phyloP scores from a whole-genome alignment of 768 basidiomycete genomes.

The Sistotremastrum niveocremeum region DNA sequence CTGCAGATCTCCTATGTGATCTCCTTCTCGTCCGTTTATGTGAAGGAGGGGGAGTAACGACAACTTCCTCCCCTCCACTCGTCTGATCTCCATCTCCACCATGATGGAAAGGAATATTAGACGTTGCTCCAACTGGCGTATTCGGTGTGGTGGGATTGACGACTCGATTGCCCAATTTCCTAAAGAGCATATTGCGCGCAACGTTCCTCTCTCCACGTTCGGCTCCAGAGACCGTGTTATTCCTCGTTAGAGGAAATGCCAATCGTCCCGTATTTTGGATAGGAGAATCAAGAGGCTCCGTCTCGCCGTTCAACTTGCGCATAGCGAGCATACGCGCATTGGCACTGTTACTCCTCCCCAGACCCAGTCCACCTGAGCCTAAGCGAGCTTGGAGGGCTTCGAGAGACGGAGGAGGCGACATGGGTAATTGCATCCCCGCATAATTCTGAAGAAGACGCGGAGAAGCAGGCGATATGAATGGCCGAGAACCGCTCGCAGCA shows the following conservation, averaged over 20 bases:
- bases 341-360: constrained; percentile 84
- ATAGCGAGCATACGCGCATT: constrained; percentile 70
- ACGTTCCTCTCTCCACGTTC: constrained; percentile 41
- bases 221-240: constrained; percentile 74
- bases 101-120: constrained; percentile 8
- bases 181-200: constrained; percentile 55
- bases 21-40: constrained; percentile 7
- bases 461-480: constrained; percentile 9
- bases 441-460: constrained; percentile 45
- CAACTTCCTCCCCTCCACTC: constrained; percentile 43
- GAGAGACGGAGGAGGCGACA: constrained; percentile 54
- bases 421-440: constrained; percentile 52
- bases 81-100: constrained; percentile 52
- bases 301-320: constrained; percentile 72
- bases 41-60: constrained; percentile 2
- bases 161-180: constrained; percentile 41
- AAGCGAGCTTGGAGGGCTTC: constrained; percentile 52
- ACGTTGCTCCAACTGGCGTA: no score
- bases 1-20: constrained; percentile 6
- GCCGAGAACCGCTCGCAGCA: neutral
- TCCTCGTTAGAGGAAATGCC: constrained; percentile 34
- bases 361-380: constrained; percentile 25
- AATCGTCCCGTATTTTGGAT: constrained; percentile 30
- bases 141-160: constrained; percentile 1
- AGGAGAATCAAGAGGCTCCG: constrained; percentile 43